Evolutionary conservation across 208 protist genomes (phyloP).

Genomic region (Naegleria fowleri): DNA sequence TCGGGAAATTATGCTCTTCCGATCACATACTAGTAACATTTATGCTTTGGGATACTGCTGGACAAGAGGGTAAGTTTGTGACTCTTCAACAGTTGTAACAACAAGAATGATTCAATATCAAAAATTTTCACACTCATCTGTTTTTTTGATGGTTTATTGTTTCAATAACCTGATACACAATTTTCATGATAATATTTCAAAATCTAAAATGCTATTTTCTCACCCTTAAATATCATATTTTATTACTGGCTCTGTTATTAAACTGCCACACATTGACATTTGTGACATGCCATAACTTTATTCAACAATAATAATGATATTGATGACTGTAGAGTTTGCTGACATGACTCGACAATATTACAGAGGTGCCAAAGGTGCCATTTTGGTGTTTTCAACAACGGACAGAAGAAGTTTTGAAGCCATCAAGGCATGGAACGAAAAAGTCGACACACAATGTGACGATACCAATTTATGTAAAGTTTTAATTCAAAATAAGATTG

Average conservation of each 20-base stretch:
- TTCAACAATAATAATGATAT: not conserved
- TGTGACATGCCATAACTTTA: not conserved
- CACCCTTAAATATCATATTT: too few relatives aligned
- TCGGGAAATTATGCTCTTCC: not conserved
- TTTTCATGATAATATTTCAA: too few relatives aligned
- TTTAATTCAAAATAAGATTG: slow-evolving; percentile 28
- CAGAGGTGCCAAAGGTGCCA: not conserved
- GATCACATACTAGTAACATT: too few relatives aligned
- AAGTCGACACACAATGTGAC: slow-evolving; percentile 22
- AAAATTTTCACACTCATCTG: not conserved
- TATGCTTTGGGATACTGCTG: slow-evolving; percentile 20
- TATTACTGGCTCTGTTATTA: not conserved
- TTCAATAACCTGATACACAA: too few relatives aligned
- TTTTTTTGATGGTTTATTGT: too few relatives aligned
- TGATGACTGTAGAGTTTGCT: not conserved
- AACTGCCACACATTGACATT: not conserved
- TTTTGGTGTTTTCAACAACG: slow-evolving; percentile 11
- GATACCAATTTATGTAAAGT: not conserved
- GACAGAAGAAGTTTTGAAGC: not conserved
- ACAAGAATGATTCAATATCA: not conserved
- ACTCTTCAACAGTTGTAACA: not conserved
- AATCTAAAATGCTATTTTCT: too few relatives aligned
- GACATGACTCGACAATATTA: slow-evolving; percentile 25
- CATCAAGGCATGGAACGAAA: slow-evolving; percentile 11
- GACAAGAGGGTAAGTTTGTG: not conserved